phyloP scores from a whole-genome alignment of 306 rosid genomes.

The Ormosia semicastrata region DNA sequence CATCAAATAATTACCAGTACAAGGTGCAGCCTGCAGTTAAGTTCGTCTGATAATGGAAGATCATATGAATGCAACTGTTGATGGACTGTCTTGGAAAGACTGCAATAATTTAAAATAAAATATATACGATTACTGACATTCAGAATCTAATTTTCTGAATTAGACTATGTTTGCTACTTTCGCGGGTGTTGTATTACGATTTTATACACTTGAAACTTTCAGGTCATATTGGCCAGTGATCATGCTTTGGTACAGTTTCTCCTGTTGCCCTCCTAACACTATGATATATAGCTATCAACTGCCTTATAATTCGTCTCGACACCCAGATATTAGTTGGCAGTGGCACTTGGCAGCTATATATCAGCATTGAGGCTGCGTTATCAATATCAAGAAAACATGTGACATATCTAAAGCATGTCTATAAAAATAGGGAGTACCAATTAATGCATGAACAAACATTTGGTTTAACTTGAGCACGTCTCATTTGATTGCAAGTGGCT shows the following conservation, averaged over 20 bases:
- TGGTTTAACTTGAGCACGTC: not conserved
- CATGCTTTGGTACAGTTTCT: not conserved
- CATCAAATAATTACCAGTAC: not conserved
- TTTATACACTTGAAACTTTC: no score
- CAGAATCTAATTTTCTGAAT: no score
- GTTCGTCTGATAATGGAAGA: not conserved
- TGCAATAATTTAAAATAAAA: not conserved
- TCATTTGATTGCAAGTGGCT: not conserved
- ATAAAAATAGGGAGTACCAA: not conserved
- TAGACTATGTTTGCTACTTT: no score
- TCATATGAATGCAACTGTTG: not conserved
- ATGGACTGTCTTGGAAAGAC: not conserved
- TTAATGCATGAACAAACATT: not conserved
- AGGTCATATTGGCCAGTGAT: no score
- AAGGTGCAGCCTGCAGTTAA: not conserved
- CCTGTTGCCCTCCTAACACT: not conserved
- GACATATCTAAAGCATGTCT: constrained; percentile 25
- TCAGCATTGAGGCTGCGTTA: no score
- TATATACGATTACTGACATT: not conserved
- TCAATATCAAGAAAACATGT: no score
- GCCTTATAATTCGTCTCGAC: not conserved
- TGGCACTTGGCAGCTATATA: no score
- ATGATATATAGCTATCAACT: not conserved
- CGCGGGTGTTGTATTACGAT: no score
- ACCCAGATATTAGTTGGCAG: not conserved